Evolutionary conservation across 192 early-diverging fungal genomes (phyloP).

Genomic region (Bifiguratus adelaidae): DNA sequence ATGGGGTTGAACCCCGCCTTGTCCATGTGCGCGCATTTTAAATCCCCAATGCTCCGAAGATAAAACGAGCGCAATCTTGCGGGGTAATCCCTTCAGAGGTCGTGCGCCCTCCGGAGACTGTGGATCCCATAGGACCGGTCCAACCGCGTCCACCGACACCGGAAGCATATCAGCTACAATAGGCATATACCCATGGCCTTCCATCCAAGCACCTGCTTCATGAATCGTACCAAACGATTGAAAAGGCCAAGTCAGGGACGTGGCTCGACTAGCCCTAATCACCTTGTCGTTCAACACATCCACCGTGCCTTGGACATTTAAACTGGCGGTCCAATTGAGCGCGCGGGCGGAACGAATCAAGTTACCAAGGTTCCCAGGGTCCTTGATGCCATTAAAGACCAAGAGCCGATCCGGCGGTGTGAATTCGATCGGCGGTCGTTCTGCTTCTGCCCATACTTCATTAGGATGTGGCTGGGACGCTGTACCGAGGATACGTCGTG

Average conservation of each 20-base stretch:
- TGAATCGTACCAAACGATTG: constrained; percentile 3
- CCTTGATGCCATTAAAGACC: constrained; percentile 28
- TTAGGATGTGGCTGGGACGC: constrained; percentile 18
- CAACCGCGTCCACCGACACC: too few relatives aligned
- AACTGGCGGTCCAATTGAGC: constrained; percentile 24
- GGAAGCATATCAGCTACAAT: constrained; percentile 37
- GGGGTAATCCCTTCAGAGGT: too few relatives aligned
- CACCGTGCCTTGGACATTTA: constrained; percentile 22
- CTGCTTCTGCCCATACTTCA: constrained; percentile 36
- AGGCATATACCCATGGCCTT: too few relatives aligned
- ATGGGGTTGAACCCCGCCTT: too few relatives aligned
- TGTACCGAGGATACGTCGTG: constrained; percentile 30
- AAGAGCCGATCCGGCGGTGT: constrained; percentile 15
- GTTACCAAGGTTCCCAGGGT: constrained; percentile 34
- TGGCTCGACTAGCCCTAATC: constrained; percentile 26
- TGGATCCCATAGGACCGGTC: too few relatives aligned
- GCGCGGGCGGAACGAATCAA: constrained; percentile 32
- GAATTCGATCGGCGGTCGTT: too few relatives aligned
- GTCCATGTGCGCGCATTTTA: too few relatives aligned
- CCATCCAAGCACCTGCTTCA: too few relatives aligned
- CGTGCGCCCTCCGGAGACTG: too few relatives aligned
- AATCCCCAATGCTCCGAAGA: too few relatives aligned
- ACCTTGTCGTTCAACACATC: constrained; percentile 36
- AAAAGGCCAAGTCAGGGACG: constrained; percentile 22
- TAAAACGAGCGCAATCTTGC: too few relatives aligned